phyloP scores from a whole-genome alignment of 2,329 filamentous ascomycete species.

The Leptographium procerum region DNA sequence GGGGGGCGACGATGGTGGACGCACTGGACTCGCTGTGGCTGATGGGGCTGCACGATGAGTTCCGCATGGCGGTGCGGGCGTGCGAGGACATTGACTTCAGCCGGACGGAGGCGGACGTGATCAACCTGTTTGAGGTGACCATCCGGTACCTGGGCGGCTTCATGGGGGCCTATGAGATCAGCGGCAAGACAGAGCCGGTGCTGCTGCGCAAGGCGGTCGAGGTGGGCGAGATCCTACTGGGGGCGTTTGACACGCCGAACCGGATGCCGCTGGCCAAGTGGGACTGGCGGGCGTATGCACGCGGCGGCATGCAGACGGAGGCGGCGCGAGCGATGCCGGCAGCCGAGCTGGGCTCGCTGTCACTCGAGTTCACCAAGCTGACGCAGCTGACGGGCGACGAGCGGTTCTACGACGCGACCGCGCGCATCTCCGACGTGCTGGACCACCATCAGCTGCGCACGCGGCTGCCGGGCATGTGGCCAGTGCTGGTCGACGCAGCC shows the following conservation, averaged over 20 bases:
- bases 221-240: conserved; percentile 52
- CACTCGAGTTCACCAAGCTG: conserved; percentile 52
- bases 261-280: conserved; percentile 52
- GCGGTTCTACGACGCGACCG: conserved; percentile 50
- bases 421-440: conserved; percentile 44
- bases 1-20: too few relatives aligned
- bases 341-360: conserved; percentile 46
- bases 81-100: conserved; percentile 51
- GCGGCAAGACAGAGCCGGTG: conserved; percentile 36
- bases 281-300: conserved; percentile 39
- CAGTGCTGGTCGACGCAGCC: conserved; percentile 36
- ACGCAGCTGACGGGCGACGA: conserved; percentile 49
- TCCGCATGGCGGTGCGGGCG: conserved; percentile 49
- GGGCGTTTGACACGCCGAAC: conserved; percentile 57
- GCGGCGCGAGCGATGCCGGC: conserved; percentile 27
- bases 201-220: conserved; percentile 51
- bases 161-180: conserved; percentile 58
- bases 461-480: conserved; percentile 51
- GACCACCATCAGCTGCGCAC: conserved; percentile 42
- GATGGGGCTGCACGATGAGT: conserved; percentile 55
- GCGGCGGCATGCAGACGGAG: conserved; percentile 29
- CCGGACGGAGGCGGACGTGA: conserved; percentile 32
- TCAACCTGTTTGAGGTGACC: conserved; percentile 61
- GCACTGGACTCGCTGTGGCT: conserved; percentile 63
- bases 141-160: conserved; percentile 62